Evolutionary conservation across 164 flowering plant species (phyloP), one percentile per base, ranked within the genome.

Genomic region (Piper betle): DNA sequence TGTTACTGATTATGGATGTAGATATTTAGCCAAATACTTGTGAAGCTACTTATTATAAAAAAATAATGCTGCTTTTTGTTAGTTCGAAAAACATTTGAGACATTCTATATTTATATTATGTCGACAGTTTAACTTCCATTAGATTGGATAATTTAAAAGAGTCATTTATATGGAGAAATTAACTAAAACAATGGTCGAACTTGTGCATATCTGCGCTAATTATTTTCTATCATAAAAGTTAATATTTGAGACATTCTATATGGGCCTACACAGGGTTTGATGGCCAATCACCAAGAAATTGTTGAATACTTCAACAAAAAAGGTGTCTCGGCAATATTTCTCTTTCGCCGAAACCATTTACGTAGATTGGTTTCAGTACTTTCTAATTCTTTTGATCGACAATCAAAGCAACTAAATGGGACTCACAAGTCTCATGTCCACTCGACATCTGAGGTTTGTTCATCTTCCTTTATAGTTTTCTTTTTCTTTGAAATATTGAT

Each of bases 341-440:
- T 86, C 55, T 88, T 88, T 57, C 67, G 92, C 39, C 76, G 80
- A 64, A 88, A 88, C 67, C 72, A 81, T 15, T 55, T 88, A 58
- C 82, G 85, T 6, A 67, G 92, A 53, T 68, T 86, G 82, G 79
- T 86, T 55, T 88, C 96, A 18, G 64, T 82, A 52, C 70, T 84
- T 50, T 88, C 92, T 19, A 88, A 86, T 71, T 76, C 84, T n/a
- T 78, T 77, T 72, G 96, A 88, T 62, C 75, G 81, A 38, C 65
- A 76, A 55, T 90, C 85, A 39, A 82, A 79, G 75, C 77, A 68
- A n/a, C 66, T 88, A 63, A 85, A 88, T 68, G 96, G 96, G 25
- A 84, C 87, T 25, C 91, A 88, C 72, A 85, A 84, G 74, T 78
- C 96, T 52, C 96, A 88, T 59, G 90, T 84, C 43, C 92, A 88